phyloP scores from a whole-genome alignment of 805 yeast species.

The Grigorovia jiainica region DNA sequence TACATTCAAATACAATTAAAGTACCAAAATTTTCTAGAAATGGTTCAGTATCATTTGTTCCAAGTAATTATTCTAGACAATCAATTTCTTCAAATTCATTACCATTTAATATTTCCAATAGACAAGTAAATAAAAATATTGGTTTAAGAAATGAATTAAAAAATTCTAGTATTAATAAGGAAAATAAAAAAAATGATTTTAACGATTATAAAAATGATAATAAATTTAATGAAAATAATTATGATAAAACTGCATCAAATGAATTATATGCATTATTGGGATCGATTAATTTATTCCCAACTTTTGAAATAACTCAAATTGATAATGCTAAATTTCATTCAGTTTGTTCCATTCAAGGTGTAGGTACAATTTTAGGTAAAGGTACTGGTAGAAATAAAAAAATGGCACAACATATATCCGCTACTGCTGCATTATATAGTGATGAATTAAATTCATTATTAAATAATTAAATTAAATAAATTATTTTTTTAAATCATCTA shows the following conservation, averaged over 20 bases:
- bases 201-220: not conserved
- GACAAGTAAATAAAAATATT: no score
- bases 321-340: slow-evolving; percentile 5
- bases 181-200: no score
- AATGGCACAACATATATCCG: slow-evolving; percentile 12
- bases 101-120: no score
- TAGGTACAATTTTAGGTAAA: slow-evolving; percentile 9
- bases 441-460: not conserved
- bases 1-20: not conserved
- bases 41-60: not conserved
- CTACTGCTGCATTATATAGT: slow-evolving; percentile 6
- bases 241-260: slow-evolving; percentile 8
- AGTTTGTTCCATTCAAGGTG: slow-evolving; percentile 10
- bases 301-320: slow-evolving; percentile 2
- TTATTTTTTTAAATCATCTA: no score
- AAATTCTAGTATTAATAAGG: no score
- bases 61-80: not conserved
- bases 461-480: not conserved
- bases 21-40: not conserved
- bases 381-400: slow-evolving; percentile 16
- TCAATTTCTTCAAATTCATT: no score
- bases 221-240: not conserved
- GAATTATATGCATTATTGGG: slow-evolving; percentile 10
- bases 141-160: no score
- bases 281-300: slow-evolving; percentile 7